Base-by-base conservation (phyloP, 1,139 yeast species). In the Starmera stellimalicola region DNA sequence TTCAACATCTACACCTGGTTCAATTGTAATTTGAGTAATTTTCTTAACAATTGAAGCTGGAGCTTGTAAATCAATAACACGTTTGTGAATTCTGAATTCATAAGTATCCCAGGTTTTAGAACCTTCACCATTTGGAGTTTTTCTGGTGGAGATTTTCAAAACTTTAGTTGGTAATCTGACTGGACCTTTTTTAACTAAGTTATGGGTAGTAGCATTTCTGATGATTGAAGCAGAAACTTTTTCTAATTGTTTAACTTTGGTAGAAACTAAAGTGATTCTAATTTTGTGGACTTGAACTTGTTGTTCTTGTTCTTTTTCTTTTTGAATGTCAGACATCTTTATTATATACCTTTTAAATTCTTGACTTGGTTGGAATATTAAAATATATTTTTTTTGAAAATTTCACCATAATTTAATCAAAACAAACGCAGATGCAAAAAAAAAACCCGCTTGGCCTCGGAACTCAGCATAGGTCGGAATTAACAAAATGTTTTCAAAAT, bases 81-180 rank as follows among this genome's bases (percentile, higher is more conserved):
- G 88, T 93, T 93, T 93, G 95, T 93, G 98, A 77, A 93, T 87
- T 81, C 97, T 87, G 95, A 93, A 84, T 77, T 93, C 98, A 70
- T 79, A 93, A 60, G 94, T 73, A 68, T 93, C 99, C 96, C 96
- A 93, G 60, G 99, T 93, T 88, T 93, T 91, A 60, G 98, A 91
- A 88, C 99, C 99, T 77, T 93, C 97, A 88, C 99, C 99, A 70
- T 93, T 93, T 62, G 99, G 99, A 64, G 98, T 81, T 87, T 93
- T 93, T 84, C 99, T 88, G 83, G 99, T 91, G 74, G 95, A 78
- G 74, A 93, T 78, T 73, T 83, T 87, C 65, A 93, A 83, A 57
- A 83, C 94, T 82, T 88, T 93, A 72, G 98, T 93, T 74, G 99
- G 99, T 75, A 93, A 73, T 82, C 98, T 85, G 63, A 93, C 95